Percentiles rank a stretch among this genome's conserved stretches.
phyloP scores from a whole-genome alignment of 106 monocot genomes.

The Hemerocallis citrina region DNA sequence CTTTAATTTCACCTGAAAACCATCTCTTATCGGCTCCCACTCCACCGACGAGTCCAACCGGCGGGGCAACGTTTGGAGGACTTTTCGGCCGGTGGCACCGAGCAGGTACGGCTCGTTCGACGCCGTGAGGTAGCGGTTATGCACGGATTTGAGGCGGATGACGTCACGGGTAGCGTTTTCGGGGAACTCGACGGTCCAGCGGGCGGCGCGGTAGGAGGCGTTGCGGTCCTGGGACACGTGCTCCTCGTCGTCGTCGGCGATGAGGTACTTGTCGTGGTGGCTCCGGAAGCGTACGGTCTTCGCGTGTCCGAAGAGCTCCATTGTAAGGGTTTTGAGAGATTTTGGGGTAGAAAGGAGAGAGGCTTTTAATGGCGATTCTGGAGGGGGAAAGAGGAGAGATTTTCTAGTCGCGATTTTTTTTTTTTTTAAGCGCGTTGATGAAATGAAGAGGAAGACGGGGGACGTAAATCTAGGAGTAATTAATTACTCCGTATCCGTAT shows the following conservation, averaged over 20 bases:
- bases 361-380: no score
- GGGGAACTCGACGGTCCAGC: slow-evolving; percentile 1
- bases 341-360: no score
- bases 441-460: no score
- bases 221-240: slow-evolving; percentile 42
- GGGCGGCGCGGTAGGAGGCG: slow-evolving; percentile 10
- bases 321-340: no score
- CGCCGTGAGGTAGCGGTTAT: slow-evolving; percentile 71
- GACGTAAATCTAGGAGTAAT: no score
- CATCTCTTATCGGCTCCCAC: slow-evolving; percentile 86
- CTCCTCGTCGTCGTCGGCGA: slow-evolving; percentile 52
- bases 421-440: no score
- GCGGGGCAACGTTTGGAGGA: slow-evolving; percentile 46
- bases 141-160: slow-evolving; percentile 55
- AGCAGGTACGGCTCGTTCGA: slow-evolving; percentile 77
- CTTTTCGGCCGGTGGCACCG: slow-evolving; percentile 80
- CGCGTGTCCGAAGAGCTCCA: slow-evolving; percentile 49
- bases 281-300: slow-evolving; percentile 42
- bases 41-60: slow-evolving; percentile 82
- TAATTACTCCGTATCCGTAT: no score
- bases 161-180: background rate
- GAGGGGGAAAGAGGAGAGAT: no score
- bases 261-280: slow-evolving; percentile 59
- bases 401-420: no score
- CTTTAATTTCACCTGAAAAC: slow-evolving; percentile 17